phyloP scores from a whole-genome alignment of 345 rosid genomes.

The Corymbia maculata region DNA sequence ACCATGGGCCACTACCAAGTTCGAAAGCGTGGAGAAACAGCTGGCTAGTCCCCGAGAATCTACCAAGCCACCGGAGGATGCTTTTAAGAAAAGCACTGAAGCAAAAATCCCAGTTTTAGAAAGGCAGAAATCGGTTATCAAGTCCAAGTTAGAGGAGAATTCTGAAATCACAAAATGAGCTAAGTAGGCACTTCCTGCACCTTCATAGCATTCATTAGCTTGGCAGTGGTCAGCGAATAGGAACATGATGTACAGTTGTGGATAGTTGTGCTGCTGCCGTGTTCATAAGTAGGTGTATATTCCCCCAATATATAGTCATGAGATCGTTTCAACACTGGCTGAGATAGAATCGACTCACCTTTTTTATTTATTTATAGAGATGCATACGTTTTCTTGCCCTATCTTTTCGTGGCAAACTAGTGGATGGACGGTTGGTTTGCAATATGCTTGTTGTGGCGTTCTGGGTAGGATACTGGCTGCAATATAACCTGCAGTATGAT shows the following conservation, averaged over 20 bases:
- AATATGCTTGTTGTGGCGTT: neutral
- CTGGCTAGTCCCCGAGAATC: constrained; percentile 50
- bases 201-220: neutral
- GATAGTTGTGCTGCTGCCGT: neutral
- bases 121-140: constrained; percentile 30
- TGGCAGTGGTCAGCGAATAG: neutral
- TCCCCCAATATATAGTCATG: neutral
- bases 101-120: constrained; percentile 34
- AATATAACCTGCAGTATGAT: neutral
- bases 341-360: neutral
- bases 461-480: neutral
- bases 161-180: constrained; percentile 21
- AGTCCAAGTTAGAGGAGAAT: constrained; percentile 27
- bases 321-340: neutral
- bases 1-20: constrained; percentile 48
- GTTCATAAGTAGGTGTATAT: neutral
- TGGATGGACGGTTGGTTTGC: neutral
- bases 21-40: constrained; percentile 51
- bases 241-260: neutral
- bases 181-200: constrained; percentile 6
- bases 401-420: neutral
- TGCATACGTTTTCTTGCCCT: neutral
- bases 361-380: neutral
- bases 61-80: constrained; percentile 33
- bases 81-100: constrained; percentile 35